These are phyloP conservation scores for Davidsoniella australis DNA, from an alignment of 2,329 filamentous ascomycete genomes.

Conservation along the genomic window DNA sequence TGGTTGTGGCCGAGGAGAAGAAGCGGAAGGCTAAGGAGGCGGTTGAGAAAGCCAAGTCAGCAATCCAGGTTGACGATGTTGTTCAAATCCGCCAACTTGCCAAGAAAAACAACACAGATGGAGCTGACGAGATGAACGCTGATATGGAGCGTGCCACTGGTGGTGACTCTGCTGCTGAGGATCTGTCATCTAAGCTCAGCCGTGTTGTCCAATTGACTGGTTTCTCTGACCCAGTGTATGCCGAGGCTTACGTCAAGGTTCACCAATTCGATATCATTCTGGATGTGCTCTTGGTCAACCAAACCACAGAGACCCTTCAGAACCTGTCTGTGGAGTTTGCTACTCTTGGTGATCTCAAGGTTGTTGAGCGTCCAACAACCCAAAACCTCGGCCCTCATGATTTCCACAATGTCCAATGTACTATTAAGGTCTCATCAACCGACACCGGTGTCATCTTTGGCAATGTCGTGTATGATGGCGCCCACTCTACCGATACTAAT, in stretches of 20 bases:
- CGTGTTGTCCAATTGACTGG: conserved; percentile 93
- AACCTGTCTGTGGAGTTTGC: conserved; percentile 97
- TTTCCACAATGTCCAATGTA: conserved; percentile 96
- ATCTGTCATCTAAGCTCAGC: conserved; percentile 84
- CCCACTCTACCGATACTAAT: conserved; percentile 80
- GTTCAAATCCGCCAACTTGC: conserved; percentile 83
- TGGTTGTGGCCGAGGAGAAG: conserved; percentile 95
- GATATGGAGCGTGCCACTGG: conserved; percentile 91
- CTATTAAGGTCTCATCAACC: conserved; percentile 95
- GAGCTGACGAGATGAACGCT: conserved; percentile 67
- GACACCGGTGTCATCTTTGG: conserved; percentile 98
- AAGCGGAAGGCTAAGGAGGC: conserved; percentile 93
- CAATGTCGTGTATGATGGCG: conserved; percentile 93
- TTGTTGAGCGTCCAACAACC: conserved; percentile 88
- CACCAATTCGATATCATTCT: conserved; percentile 98
- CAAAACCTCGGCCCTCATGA: conserved; percentile 91
- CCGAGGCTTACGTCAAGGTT: conserved; percentile 97
- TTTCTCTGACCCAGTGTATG: conserved; percentile 95
- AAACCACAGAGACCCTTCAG: conserved; percentile 89
- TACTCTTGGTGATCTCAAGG: conserved; percentile 93
- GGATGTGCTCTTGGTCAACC: conserved; percentile 91
- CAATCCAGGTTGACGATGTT: conserved; percentile 89
- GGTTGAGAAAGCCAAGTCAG: conserved; percentile 78
- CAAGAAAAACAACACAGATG: conserved; percentile 74
- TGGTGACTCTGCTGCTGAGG: conserved; percentile 67